Conservation (phyloP, 2,329 filamentous ascomycete genomes). For the Alternaria alternata region DNA sequence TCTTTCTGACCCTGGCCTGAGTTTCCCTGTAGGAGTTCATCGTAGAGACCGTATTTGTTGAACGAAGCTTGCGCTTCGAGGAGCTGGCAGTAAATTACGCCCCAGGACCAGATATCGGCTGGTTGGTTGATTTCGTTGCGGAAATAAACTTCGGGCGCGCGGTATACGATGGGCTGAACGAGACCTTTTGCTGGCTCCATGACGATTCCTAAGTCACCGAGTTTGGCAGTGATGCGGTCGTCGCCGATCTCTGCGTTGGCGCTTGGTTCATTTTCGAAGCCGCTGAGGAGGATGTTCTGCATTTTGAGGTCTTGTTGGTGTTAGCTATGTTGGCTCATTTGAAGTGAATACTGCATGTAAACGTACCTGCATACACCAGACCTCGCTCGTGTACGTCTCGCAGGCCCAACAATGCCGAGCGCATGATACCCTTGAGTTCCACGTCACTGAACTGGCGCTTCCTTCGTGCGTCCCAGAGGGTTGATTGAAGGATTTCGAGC, state of each 20-base stretch:
- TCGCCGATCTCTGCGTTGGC: not conserved
- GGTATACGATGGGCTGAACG: conserved; percentile 21
- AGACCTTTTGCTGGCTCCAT: conserved; percentile 20
- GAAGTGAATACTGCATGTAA: not conserved
- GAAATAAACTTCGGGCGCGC: conserved; percentile 21
- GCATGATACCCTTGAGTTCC: conserved; percentile 22
- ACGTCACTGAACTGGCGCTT: conserved; percentile 20
- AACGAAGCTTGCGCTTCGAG: conserved; percentile 19
- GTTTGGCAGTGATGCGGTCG: conserved; percentile 13
- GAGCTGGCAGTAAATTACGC: conserved; percentile 19
- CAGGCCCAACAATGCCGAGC: conserved; percentile 13
- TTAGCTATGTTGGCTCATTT: not conserved
- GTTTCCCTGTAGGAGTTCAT: conserved; percentile 10
- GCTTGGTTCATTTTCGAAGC: conserved; percentile 11
- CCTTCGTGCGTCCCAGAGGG: conserved; percentile 17
- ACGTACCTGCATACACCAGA: conserved; percentile 20
- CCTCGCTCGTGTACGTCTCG: conserved; percentile 16
- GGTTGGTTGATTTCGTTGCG: conserved; percentile 17
- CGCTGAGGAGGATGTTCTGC: conserved; percentile 19
- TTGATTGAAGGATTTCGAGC: conserved; percentile 17
- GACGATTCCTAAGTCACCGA: conserved; percentile 20
- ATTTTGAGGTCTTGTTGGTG: conserved; percentile 12
- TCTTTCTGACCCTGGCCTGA: conserved; percentile 13
- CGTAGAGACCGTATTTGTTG: conserved; percentile 17
- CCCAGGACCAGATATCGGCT: conserved; percentile 22